Evolutionary conservation across 768 basidiomycete species (phyloP), one percentile per base, ranked within the genome.

Genomic region (Leucocoprinus leucothites): DNA sequence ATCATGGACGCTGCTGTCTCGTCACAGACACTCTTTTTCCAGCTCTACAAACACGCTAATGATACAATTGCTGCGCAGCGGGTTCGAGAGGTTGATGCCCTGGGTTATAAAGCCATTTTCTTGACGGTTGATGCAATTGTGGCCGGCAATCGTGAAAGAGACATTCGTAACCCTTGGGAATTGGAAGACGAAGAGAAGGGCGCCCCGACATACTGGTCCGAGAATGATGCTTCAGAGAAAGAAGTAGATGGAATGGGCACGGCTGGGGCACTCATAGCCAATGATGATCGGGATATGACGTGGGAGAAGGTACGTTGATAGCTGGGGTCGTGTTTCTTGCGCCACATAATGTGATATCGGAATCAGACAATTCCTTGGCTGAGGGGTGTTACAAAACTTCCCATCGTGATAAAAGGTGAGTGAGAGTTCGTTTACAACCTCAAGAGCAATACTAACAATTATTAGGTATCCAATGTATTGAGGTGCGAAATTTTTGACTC

Each of bases 91-190:
- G 81, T 92, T 19, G 87, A 88, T 56, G 65, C 68, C 26, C 69
- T 90, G 3, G 91, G 92, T 0, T 95, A 89, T 69, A 91, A 87
- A 46, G 93, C 90, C 0, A 89, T 98, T 56, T 92, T 92, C 67
- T 75, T 98, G 52, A 97, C 94, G 1, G 94, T 96, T 2, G 94
- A 98, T 69, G 89, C 91, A 0, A 76, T 91, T n/a, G 82, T 88
- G 38, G 76, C 86, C 1, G 87, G 90, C 8, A 94, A 93, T 61
- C 79, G 93, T 44, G 91, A 93, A 68, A 72, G 78, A 53, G 91
- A 93, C 62, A 82, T 83, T 40, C 79, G 82, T 52, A 81, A 78
- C 56, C 80, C 82, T 9, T 87, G 77, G 78, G 57, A 68, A 21
- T 56, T 73, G n/a, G 85, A 84, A 62, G 87, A 80, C 40, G 70